A percentile compares a stretch with the other conserved stretches of the same genome.
These are phyloP conservation scores for Prunus mira DNA, from an alignment of 306 rosid species.

Conservation along the genomic window DNA sequence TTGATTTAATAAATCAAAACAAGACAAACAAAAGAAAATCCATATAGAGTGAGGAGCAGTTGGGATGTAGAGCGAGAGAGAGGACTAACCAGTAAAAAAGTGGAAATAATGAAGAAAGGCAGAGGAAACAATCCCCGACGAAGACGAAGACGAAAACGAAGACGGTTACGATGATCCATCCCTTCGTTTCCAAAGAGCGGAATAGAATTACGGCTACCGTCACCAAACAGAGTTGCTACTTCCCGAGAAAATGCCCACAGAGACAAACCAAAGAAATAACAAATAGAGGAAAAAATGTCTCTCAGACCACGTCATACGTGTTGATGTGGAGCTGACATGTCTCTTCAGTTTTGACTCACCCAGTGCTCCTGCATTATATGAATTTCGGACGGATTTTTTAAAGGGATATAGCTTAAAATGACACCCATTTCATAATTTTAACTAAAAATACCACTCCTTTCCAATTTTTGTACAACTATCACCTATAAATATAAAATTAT, in stretches of 20 bases:
- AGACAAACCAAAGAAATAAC: background rate
- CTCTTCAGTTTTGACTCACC: background rate
- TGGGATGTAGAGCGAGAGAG: background rate
- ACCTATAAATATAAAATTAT: too few species aligned
- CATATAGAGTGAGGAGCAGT: background rate
- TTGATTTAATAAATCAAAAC: background rate
- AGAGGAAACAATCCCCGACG: background rate
- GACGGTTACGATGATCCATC: background rate
- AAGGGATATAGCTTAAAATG: too few species aligned
- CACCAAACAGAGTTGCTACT: background rate
- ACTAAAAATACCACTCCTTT: too few species aligned
- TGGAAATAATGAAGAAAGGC: background rate
- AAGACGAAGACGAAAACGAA: background rate
- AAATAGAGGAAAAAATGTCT: background rate
- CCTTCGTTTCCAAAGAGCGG: background rate
- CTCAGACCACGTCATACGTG: background rate
- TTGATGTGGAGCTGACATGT: slow-evolving; percentile 8
- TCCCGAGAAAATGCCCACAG: background rate
- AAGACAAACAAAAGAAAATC: background rate
- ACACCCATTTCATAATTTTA: too few species aligned
- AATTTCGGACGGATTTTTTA: too few species aligned
- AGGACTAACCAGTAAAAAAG: slow-evolving; percentile 11
- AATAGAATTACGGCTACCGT: background rate
- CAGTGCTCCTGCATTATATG: too few species aligned
- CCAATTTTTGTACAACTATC: too few species aligned